Evolutionary conservation across 176 grass and related monocot genomes (phyloP).

Genomic region (Tillandsia leiboldiana): DNA sequence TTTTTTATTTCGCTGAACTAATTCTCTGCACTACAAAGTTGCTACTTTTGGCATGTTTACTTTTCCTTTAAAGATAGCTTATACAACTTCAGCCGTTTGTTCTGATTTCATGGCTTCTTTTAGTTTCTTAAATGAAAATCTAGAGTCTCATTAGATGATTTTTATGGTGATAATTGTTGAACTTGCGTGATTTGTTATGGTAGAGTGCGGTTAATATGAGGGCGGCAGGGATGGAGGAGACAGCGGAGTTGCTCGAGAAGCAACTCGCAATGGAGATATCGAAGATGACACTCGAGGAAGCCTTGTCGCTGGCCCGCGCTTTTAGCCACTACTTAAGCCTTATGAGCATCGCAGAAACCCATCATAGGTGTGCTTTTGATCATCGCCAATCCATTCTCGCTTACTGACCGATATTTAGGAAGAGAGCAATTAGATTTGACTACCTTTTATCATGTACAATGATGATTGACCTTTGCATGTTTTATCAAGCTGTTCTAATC

Average conservation of each 20-base stretch:
- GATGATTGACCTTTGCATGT: not conserved
- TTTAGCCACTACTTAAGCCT: conserved; percentile 93
- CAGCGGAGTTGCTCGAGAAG: conserved; percentile 53
- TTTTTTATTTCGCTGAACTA: not conserved
- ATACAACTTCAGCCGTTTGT: too few relatives aligned
- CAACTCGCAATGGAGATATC: conserved; percentile 67
- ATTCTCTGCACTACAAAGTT: not conserved
- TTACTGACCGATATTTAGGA: not conserved
- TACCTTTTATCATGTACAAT: not conserved
- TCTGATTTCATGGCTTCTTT: too few relatives aligned
- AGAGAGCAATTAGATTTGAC: not conserved
- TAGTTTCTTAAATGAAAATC: too few relatives aligned
- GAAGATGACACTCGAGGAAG: conserved; percentile 66
- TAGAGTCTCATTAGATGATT: too few relatives aligned
- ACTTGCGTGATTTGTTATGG: not conserved
- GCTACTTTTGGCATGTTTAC: not conserved
- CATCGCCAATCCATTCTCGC: not conserved
- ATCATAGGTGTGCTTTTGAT: conserved; percentile 59
- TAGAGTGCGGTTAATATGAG: conserved; percentile 77
- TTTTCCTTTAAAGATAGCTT: too few relatives aligned
- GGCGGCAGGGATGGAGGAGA: conserved; percentile 62
- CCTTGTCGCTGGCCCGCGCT: conserved; percentile 61
- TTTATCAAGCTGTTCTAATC: not conserved
- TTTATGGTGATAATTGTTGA: not conserved
- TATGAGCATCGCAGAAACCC: conserved; percentile 70